A percentile compares a stretch with the other conserved stretches of the same genome.
Conservation (phyloP, 768 basidiomycete species). For the Boletus subparvulus region DNA sequence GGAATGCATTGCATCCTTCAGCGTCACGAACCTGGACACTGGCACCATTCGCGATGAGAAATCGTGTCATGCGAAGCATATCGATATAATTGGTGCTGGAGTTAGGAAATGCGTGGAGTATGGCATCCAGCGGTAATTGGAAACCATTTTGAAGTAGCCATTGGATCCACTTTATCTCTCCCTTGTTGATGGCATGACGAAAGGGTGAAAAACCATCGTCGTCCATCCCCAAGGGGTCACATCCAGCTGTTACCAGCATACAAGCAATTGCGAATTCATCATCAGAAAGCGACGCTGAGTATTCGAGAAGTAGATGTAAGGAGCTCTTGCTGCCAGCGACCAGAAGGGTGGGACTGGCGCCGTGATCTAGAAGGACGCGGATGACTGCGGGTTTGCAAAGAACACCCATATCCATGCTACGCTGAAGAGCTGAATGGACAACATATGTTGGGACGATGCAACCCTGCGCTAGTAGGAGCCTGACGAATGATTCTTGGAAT, state of each 20-base stretch:
- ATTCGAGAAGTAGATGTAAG: not conserved
- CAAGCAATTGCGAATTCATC: not conserved
- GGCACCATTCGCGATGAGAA: not conserved
- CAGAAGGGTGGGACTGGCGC: not conserved
- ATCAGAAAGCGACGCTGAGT: not conserved
- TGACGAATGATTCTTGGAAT: not conserved
- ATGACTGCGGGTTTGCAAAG: not conserved
- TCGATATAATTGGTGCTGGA: too few species aligned
- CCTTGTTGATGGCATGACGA: not conserved
- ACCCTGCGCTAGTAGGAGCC: not conserved
- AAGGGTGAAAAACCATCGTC: not conserved
- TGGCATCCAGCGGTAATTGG: not conserved
- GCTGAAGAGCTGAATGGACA: not conserved
- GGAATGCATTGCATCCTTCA: not conserved
- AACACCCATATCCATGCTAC: not conserved
- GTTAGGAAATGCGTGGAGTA: not conserved
- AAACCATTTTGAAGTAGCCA: not conserved
- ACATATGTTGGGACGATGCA: not conserved
- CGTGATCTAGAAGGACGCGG: not conserved
- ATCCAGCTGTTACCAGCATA: not conserved
- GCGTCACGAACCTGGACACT: not conserved
- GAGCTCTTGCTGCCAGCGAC: not conserved
- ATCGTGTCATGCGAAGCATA: too few species aligned
- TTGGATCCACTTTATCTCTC: not conserved
- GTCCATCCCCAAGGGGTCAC: not conserved